Evolutionary conservation across 2,329 filamentous ascomycete species (phyloP).

Genomic region (Monosporascus sp.): DNA sequence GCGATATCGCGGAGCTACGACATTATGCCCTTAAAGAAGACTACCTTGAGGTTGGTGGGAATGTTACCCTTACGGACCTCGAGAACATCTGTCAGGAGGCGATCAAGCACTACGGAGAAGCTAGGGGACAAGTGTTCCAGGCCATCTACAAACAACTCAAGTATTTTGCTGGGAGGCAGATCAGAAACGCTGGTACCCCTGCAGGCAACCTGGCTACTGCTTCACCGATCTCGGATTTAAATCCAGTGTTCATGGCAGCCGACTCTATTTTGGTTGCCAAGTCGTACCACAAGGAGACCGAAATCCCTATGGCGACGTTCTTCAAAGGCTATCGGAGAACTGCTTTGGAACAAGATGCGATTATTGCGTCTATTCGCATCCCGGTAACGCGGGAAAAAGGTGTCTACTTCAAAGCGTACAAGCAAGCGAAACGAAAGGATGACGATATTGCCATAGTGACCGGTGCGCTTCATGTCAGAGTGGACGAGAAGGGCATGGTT

Average conservation of each 20-base stretch:
- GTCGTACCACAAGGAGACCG: constrained; percentile 63
- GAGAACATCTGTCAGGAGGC: constrained; percentile 80
- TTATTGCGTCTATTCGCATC: constrained; percentile 84
- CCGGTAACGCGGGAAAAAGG: constrained; percentile 68
- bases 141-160: constrained; percentile 90
- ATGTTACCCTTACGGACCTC: constrained; percentile 85
- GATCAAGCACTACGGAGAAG: constrained; percentile 68
- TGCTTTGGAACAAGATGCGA: constrained; percentile 71
- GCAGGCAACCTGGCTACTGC: constrained; percentile 93
- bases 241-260: constrained; percentile 86
- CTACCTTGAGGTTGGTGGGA: constrained; percentile 86
- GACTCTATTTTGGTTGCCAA: constrained; percentile 78
- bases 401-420: constrained; percentile 86
- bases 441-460: constrained; percentile 99
- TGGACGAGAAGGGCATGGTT: constrained; percentile 66
- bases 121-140: constrained; percentile 72
- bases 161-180: constrained; percentile 92
- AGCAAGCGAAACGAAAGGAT: constrained; percentile 94
- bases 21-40: constrained; percentile 76
- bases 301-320: constrained; percentile 89
- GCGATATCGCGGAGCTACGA: constrained; percentile 84
- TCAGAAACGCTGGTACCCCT: constrained; percentile 94
- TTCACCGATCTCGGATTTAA: constrained; percentile 93
- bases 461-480: constrained; percentile 68
- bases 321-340: constrained; percentile 90